phyloP scores from a whole-genome alignment of 2,329 filamentous ascomycete species.

The Pleomassaria siparia region DNA sequence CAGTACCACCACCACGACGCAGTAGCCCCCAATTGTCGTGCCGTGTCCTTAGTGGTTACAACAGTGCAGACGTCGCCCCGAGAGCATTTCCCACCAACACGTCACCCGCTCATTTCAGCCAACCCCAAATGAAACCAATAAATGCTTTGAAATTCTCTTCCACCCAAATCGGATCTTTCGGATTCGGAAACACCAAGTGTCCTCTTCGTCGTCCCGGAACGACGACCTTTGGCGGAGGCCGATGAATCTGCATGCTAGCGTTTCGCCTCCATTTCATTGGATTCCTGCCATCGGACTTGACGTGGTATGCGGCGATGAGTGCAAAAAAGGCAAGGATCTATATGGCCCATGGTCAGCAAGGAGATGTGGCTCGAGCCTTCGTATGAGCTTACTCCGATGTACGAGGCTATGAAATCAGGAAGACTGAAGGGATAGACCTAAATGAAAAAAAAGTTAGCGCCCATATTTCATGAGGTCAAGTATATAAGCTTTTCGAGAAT shows the following conservation, averaged over 20 bases:
- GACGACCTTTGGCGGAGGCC: constrained; percentile 28
- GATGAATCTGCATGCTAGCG: constrained; percentile 31
- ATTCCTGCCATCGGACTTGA: constrained; percentile 30
- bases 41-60: not conserved
- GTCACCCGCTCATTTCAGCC: constrained; percentile 23
- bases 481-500: constrained; percentile 6
- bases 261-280: constrained; percentile 26
- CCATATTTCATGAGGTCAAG: not conserved
- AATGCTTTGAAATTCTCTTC: constrained; percentile 26
- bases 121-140: constrained; percentile 27
- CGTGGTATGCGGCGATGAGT: constrained; percentile 27
- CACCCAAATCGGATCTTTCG: constrained; percentile 25
- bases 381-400: constrained; percentile 24
- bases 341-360: not conserved
- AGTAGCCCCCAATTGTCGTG: not conserved
- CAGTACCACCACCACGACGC: no score
- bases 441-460: constrained; percentile 6
- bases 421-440: constrained; percentile 2
- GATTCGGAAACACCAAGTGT: constrained; percentile 26
- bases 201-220: constrained; percentile 26
- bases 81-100: not conserved
- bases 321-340: constrained; percentile 26
- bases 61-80: not conserved
- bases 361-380: not conserved
- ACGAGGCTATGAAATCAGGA: constrained; percentile 20